Percentiles rank a stretch among this genome's conserved stretches.
These are phyloP conservation scores for Dipodascus geniculatus DNA, from an alignment of 805 yeast genomes.

Conservation along the genomic window DNA sequence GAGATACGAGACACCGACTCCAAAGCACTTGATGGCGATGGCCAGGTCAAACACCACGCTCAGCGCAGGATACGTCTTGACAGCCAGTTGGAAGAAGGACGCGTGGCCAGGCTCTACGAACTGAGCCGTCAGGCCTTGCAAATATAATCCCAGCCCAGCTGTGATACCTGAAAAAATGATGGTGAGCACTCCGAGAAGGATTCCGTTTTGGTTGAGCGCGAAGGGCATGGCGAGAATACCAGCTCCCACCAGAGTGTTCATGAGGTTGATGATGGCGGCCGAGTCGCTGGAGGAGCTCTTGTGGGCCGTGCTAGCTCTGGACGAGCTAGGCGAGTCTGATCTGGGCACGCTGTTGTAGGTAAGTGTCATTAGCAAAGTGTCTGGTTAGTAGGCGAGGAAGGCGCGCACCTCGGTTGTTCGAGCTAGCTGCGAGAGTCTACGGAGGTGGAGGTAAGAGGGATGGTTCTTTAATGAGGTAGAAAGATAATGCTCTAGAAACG, in stretches of 20 bases:
- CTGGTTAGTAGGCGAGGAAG: no score
- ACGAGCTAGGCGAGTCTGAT: background rate
- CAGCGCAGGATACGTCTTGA: constrained; percentile 55
- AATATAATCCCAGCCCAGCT: constrained; percentile 53
- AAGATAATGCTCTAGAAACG: background rate
- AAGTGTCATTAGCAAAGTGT: background rate
- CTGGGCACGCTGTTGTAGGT: background rate
- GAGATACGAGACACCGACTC: constrained; percentile 64
- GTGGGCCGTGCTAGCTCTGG: background rate
- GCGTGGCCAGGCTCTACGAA: constrained; percentile 49
- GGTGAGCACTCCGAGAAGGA: constrained; percentile 41
- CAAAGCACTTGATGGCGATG: constrained; percentile 67
- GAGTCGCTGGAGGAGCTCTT: constrained; percentile 28
- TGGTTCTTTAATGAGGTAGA: no score
- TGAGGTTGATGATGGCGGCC: constrained; percentile 50
- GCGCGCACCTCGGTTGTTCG: no score
- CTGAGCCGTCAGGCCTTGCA: constrained; percentile 47
- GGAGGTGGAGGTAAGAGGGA: no score
- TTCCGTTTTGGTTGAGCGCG: constrained; percentile 54
- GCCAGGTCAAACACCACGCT: constrained; percentile 61
- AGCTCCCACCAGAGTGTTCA: constrained; percentile 69
- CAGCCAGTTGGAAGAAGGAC: constrained; percentile 56
- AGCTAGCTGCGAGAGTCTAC: no score
- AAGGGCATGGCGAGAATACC: constrained; percentile 69
- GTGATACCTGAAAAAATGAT: constrained; percentile 49